Evolutionary conservation across 306 rosid genomes (phyloP).

Genomic region (Ammopiptanthus mongolicus): DNA sequence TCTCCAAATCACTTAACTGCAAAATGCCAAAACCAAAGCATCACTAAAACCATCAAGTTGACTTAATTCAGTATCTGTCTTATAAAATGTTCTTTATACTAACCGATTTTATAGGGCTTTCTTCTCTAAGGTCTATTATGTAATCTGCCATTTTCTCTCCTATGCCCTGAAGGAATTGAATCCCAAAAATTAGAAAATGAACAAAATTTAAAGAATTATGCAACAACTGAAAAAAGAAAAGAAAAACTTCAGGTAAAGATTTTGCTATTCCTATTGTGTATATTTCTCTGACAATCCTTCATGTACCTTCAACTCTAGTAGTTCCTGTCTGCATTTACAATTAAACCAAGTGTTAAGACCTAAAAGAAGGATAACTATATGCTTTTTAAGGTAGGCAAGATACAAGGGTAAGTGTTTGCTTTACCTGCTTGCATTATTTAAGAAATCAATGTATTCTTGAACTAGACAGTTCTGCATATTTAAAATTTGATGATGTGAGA

Average conservation of each 20-base stretch:
- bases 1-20: constrained; percentile 84
- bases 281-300: neutral
- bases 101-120: constrained; percentile 78
- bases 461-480: constrained; percentile 53
- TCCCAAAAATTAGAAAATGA: neutral
- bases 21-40: constrained; percentile 23
- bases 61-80: neutral
- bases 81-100: constrained; percentile 25
- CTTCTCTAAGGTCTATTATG: constrained; percentile 73
- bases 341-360: neutral
- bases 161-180: constrained; percentile 54
- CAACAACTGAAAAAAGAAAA: neutral
- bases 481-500: constrained; percentile 14
- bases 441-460: constrained; percentile 70
- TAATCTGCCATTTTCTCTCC: constrained; percentile 85
- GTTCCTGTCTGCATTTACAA: constrained; percentile 63
- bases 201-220: neutral
- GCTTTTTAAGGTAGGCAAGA: neutral
- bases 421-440: constrained; percentile 87
- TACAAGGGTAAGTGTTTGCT: neutral
- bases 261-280: neutral
- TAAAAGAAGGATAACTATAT: neutral
- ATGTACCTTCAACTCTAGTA: constrained; percentile 69
- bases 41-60: neutral
- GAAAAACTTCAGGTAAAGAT: too few relatives aligned